Base-by-base conservation (phyloP, 805 yeast genomes). In the Debaryomyces castellii region DNA sequence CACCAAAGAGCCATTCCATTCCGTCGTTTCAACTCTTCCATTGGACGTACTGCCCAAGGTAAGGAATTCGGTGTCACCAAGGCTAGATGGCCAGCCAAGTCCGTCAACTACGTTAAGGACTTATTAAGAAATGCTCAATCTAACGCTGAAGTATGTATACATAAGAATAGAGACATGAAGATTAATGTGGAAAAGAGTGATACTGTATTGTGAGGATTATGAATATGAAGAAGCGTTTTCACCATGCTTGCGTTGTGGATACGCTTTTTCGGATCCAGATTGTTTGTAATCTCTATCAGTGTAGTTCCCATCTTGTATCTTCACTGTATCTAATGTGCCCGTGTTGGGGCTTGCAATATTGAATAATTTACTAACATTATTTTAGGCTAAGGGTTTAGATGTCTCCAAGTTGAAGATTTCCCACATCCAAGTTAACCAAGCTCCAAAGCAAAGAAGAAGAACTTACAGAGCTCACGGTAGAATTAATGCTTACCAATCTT, bases 381-480 rank as follows among this genome's bases (percentile, higher is more conserved):
- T 39, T 30, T 28, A 27, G 38, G 43, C 96, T 66, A 94, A 94
- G 85, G 99, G 99, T 70, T 89, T 94, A 78, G 97, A 94, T 76
- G 83, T 87, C 66, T 82, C 95, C 66, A 89, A 87, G 76, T 87
- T 94, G 74, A 87, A 86, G 80, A 83, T 94, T 71, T 85, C 96
- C 64, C 98, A 94, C 88, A 92, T 94, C 74, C 99, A 94, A 84
- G 99, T 92, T 71, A 94, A 94, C 96, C 96, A 90, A 77, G 99
- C 99, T 69, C 99, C 99, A 81, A 90, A 90, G 82, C 96, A 89
- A 82, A 94, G 98, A 85, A 92, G 99, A 84, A 90, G 99, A 83
- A 94, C 99, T 71, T 94, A 82, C 96, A 91, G 99, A 87, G 99
- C 99, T 69, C 98, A 92, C 87, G 99, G 99, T 88, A 94, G 99